phyloP scores from a whole-genome alignment of 2,329 filamentous ascomycete genomes.

The Alternaria dauci region DNA sequence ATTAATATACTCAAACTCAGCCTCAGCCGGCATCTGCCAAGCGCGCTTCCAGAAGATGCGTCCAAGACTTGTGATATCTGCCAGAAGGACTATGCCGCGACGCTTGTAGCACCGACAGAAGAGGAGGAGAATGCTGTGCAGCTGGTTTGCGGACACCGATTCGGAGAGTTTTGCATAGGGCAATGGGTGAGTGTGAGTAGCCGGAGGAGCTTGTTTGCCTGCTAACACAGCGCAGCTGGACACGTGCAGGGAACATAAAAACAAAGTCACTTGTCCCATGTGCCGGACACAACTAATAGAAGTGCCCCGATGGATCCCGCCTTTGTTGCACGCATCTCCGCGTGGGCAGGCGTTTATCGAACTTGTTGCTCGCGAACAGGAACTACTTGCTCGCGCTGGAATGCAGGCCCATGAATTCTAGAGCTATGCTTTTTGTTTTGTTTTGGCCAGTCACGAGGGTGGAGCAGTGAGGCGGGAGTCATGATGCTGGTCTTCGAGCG shows the following conservation, averaged over 20 bases:
- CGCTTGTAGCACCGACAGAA: slow-evolving; percentile 38
- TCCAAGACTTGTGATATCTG: slow-evolving; percentile 47
- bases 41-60: slow-evolving; percentile 36
- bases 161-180: slow-evolving; percentile 48
- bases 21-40: slow-evolving; percentile 35
- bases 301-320: slow-evolving; percentile 21
- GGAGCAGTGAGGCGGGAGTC: background rate
- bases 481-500: slow-evolving; percentile 3
- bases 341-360: slow-evolving; percentile 28
- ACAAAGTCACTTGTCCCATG: slow-evolving; percentile 51
- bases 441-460: slow-evolving; percentile 21
- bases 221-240: slow-evolving; percentile 23
- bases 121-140: slow-evolving; percentile 46
- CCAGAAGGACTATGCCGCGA: slow-evolving; percentile 46
- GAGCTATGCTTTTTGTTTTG: slow-evolving; percentile 10
- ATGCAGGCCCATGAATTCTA: slow-evolving; percentile 28
- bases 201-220: background rate
- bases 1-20: slow-evolving; percentile 43
- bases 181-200: slow-evolving; percentile 36
- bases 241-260: slow-evolving; percentile 48
- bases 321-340: slow-evolving; percentile 18
- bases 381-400: slow-evolving; percentile 29
- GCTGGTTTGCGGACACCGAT: slow-evolving; percentile 47
- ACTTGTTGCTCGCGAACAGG: slow-evolving; percentile 30
- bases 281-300: slow-evolving; percentile 47